phyloP scores from a whole-genome alignment of 2,329 filamentous ascomycete genomes.

The Chaetomiaceae sp. region DNA sequence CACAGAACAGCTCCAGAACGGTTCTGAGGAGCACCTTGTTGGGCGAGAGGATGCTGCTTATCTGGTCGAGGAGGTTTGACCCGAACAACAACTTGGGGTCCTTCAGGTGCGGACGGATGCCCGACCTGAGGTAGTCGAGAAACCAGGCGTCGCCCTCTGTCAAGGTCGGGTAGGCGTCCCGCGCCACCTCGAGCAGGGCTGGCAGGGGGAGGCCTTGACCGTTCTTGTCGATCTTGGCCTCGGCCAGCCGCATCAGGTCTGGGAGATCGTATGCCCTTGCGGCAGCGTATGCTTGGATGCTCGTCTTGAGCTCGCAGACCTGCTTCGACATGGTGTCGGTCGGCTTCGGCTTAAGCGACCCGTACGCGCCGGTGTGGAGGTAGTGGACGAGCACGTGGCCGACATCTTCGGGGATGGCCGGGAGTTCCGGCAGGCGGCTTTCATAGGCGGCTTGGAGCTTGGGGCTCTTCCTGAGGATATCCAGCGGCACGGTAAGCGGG shows the following conservation, averaged over 20 bases:
- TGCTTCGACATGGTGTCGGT: conserved; percentile 20
- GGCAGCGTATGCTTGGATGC: conserved; percentile 25
- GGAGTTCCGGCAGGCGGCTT: conserved; percentile 22
- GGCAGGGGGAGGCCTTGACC: conserved; percentile 24
- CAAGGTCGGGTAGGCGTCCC: conserved; percentile 25
- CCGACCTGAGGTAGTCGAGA: conserved; percentile 25
- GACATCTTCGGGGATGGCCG: conserved; percentile 22
- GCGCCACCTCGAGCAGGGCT: conserved; percentile 24
- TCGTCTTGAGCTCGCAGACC: conserved; percentile 25
- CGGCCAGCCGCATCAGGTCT: conserved; percentile 24
- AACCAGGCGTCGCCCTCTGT: conserved; percentile 26
- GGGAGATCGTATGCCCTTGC: conserved; percentile 25
- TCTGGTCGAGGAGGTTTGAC: conserved; percentile 23
- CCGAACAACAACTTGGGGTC: conserved; percentile 23
- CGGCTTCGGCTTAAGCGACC: conserved; percentile 24
- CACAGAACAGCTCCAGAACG: conserved; percentile 27
- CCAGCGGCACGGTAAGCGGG: conserved; percentile 24
- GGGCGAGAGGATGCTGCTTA: conserved; percentile 27
- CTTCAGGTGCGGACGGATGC: conserved; percentile 25
- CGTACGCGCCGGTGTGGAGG: conserved; percentile 26
- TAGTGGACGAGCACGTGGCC: conserved; percentile 27
- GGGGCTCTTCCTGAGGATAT: conserved; percentile 25
- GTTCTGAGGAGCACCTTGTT: conserved; percentile 25
- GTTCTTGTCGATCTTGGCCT: conserved; percentile 24
- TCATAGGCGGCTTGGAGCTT: conserved; percentile 26